Evolutionary conservation across 129 eudicot genomes (phyloP), one percentile per base, ranked within the genome.

Genomic region (Sambucus nigra): DNA sequence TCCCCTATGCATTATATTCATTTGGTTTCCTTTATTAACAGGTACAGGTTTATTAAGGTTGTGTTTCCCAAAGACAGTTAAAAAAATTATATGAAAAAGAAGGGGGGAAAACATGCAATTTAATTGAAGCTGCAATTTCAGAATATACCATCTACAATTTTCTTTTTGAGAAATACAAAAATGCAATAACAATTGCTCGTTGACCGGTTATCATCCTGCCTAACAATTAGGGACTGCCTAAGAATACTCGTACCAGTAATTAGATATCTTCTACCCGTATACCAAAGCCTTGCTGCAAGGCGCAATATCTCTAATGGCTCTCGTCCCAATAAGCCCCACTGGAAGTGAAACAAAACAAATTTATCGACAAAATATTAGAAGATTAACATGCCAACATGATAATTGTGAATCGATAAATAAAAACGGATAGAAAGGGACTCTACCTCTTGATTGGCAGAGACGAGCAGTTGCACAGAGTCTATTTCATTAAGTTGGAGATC

Each of bases 401-500:
- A 29, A 10, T 7, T 51, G 8, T 31, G 35, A 55, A 7, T 25
- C 41, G 48, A 13, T 23, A 5, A 59, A 28, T 16, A 51, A 22
- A 46, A 55, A 20, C 27, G 65, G 47, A 51, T 27, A 68, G 53
- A 26, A 54, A 50, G 65, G 61, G 38, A 28, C 21, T 32, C 7
- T 70, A 92, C 99, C 95, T 92, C 99, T 76, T 92, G 99, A 64
- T 92, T 92, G 68, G 91, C 82, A 65, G 85, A 86, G 63, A 86
- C 85, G 62, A 92, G 91, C 76, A 92, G 63, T n/a, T 80, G 78
- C 47, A 86, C 94, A 41, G 75, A 86, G 47, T 92, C 96, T 53
- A 92, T 77, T 73, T 92, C 99, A 71, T 92, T 92, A 62, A 92
- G 96, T 62, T 86, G 92, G 25, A 92, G 99, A 73, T 86, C 99